Conservation (phyloP, 2,329 filamentous ascomycete genomes). For the Xylaria hypoxylon region DNA sequence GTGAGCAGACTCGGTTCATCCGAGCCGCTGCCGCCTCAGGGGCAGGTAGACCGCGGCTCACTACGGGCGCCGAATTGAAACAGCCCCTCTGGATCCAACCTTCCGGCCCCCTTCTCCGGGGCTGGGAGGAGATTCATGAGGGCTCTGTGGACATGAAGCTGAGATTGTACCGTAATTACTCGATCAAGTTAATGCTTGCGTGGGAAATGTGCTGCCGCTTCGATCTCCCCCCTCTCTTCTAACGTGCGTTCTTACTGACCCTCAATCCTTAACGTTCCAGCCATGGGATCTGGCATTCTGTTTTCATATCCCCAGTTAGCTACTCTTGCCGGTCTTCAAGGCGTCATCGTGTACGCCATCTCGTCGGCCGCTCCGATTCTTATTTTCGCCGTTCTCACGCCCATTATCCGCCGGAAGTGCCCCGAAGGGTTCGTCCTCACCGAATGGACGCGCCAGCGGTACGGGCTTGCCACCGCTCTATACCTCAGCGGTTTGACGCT, state of each 20-base stretch:
- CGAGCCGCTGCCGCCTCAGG: slow-evolving; percentile 20
- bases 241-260: slow-evolving; percentile 51
- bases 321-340: slow-evolving; percentile 82
- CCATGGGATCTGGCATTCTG: slow-evolving; percentile 84
- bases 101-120: slow-evolving; percentile 38
- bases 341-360: slow-evolving; percentile 80
- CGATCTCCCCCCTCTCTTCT: slow-evolving; percentile 55
- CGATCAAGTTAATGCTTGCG: slow-evolving; percentile 99
- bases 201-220: slow-evolving; percentile 97
- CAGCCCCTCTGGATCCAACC: slow-evolving; percentile 65
- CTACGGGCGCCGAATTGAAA: slow-evolving; percentile 83
- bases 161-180: slow-evolving; percentile 96
- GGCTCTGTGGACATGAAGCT: slow-evolving; percentile 72
- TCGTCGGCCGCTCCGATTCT: slow-evolving; percentile 78
- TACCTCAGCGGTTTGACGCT: slow-evolving; percentile 83
- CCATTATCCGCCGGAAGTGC: slow-evolving; percentile 81
- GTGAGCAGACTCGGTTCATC: slow-evolving; percentile 20
- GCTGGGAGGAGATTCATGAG: slow-evolving; percentile 54
- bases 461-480: slow-evolving; percentile 74
- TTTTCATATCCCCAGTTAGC: slow-evolving; percentile 86
- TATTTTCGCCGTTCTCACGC: slow-evolving; percentile 78
- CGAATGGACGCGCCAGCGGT: slow-evolving; percentile 84
- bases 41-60: slow-evolving; percentile 71
- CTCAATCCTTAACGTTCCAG: slow-evolving; percentile 65
- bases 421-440: slow-evolving; percentile 87